Conservation (phyloP, 495 filamentous ascomycete genomes). For the Aspergillus kassunensis region DNA sequence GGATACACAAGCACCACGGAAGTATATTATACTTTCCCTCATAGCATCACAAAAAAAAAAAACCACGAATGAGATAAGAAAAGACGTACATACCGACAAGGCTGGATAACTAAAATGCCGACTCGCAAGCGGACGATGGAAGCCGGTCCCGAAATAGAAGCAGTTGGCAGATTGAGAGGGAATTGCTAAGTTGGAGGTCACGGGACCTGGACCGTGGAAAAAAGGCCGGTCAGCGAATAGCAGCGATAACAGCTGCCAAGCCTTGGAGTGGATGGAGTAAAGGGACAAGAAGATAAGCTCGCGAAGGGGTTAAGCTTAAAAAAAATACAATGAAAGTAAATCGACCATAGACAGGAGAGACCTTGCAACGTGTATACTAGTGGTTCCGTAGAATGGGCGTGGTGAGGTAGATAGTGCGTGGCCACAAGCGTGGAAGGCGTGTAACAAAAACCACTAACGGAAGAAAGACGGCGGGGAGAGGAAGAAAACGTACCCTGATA, state of each 20-base stretch:
- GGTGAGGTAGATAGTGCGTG: slow-evolving; percentile 37
- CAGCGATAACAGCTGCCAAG: slow-evolving; percentile 10
- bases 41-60: slow-evolving; percentile 3
- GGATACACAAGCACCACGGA: slow-evolving; percentile 1
- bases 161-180: slow-evolving; percentile 28
- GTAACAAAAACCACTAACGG: slow-evolving; percentile 13
- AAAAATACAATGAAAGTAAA: slow-evolving; percentile 15
- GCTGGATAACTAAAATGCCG: slow-evolving; percentile 46
- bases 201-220: slow-evolving; percentile 27
- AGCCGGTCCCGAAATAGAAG: slow-evolving; percentile 41
- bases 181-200: slow-evolving; percentile 31
- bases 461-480: no score
- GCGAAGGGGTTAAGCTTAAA: slow-evolving; percentile 20
- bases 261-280: slow-evolving; percentile 1
- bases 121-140: slow-evolving; percentile 42
- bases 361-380: slow-evolving; percentile 17
- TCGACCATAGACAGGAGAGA: not conserved
- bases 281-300: slow-evolving; percentile 20
- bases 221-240: slow-evolving; percentile 23
- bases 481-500: slow-evolving; percentile 17
- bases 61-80: slow-evolving; percentile 8
- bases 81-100: slow-evolving; percentile 47
- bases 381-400: slow-evolving; percentile 23
- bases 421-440: slow-evolving; percentile 28
- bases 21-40: slow-evolving; percentile 5